phyloP scores from a whole-genome alignment of 176 grass and related monocot species.

The Triticum turgidum region DNA sequence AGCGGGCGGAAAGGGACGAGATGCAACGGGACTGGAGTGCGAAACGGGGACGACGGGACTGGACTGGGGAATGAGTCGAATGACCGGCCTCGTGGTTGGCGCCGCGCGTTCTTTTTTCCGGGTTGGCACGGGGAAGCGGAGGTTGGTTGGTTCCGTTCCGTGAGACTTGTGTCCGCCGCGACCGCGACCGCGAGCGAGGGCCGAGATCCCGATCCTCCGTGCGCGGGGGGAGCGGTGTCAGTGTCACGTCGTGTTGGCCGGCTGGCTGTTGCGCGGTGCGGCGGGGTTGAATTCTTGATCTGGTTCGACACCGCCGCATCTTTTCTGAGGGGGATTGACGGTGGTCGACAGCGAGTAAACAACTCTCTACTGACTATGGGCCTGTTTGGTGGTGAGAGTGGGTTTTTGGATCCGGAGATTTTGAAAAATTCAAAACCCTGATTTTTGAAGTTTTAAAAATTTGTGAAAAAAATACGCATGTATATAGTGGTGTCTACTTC shows the following conservation, averaged over 20 bases:
- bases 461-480: too few relatives aligned
- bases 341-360: not conserved
- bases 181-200: not conserved
- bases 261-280: not conserved
- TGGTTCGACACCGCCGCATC: not conserved
- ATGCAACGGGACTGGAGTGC: not conserved
- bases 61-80: not conserved
- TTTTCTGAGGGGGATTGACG: too few relatives aligned
- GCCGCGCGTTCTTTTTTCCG: constrained; percentile 21
- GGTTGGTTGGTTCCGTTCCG: not conserved
- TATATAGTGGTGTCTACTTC: too few relatives aligned
- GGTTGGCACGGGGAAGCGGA: constrained; percentile 7
- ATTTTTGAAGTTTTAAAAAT: too few relatives aligned
- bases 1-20: not conserved
- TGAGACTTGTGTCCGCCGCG: constrained; percentile 24
- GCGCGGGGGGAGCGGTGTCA: not conserved
- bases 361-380: not conserved
- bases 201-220: constrained; percentile 58
- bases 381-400: too few relatives aligned
- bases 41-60: not conserved
- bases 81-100: constrained; percentile 45
- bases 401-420: too few relatives aligned
- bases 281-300: not conserved
- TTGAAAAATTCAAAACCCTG: too few relatives aligned
- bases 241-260: not conserved